Base-by-base conservation (phyloP, 352 stramenopile species). In the Salisapilia sapeloensis region DNA sequence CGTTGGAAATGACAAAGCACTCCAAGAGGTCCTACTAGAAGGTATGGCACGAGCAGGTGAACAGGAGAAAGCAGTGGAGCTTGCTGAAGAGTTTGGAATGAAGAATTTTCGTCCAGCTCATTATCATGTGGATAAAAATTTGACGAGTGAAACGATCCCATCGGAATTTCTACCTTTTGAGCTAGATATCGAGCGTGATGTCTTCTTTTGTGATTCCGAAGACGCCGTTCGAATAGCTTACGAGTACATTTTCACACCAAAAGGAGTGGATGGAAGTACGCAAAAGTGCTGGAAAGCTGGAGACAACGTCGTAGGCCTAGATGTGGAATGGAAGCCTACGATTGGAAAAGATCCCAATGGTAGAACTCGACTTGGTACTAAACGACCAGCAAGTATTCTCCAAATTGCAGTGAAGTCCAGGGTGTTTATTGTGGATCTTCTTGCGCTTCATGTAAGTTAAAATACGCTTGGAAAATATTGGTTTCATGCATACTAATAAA, bases 311-410 rank as follows among this genome's bases (percentile, higher is more conserved):
- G 46, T 79, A 1, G 62, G 65, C 4, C 44, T 82, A 11, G 65
- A 82, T 27, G 65, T 82, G 6, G 65, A 82, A 33, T 82, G 65
- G 65, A 60, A 64, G 7, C 65, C 65, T 3, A 50, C 49, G 10
- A 58, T 39, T 32, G 42, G 40, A 26, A 53, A 58, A 33, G 50
- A 48, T 27, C 39, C 44, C 3, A 47, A 6, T n/a, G 22, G 36
- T 16, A 52, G 38, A 5, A 43, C 42, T 3, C 1, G 20, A 6
- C 3, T 41, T 4, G 54, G 35, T 1, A 55, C 45, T 6, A 63
- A 33, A 10, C 41, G 57, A 2, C 35, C 77, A 8, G 65, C 65
- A 0, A 82, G 65, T 21, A 70, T 77, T 24, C 35, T 82, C 10
- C 65, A 82, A 30, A 72, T 82, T 20, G 60, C 65, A 7, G 60